Evolutionary conservation across 169 alveolate genomes (phyloP).

Genomic region (Plasmodium coatneyi): DNA sequence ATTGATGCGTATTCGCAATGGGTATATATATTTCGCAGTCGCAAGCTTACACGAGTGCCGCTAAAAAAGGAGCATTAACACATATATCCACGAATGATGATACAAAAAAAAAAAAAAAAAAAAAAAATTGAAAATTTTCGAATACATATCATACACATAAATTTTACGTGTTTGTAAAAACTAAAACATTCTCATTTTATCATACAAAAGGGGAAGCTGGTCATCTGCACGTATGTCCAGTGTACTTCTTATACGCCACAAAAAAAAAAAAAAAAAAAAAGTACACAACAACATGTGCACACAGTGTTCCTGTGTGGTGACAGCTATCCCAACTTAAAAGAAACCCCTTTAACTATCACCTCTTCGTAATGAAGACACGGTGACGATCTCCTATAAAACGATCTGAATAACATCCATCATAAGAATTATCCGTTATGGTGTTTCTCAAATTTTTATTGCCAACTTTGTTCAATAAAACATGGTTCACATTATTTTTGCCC

Average conservation of each 20-base stretch:
- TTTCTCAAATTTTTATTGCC: background rate
- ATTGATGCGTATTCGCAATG: background rate
- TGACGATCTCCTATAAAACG: background rate
- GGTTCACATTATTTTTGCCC: background rate
- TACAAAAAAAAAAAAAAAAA: slow-evolving; percentile 34
- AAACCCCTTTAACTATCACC: background rate
- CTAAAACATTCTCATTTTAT: background rate
- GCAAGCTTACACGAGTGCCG: background rate
- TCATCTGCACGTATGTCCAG: background rate
- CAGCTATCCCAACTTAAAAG: slow-evolving; percentile 2
- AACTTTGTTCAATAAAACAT: background rate
- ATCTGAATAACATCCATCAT: background rate
- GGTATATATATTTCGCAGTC: background rate
- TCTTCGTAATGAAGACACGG: background rate
- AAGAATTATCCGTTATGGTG: background rate
- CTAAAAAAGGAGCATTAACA: background rate
- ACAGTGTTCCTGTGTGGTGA: background rate
- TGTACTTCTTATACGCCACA: background rate
- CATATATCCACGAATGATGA: background rate
- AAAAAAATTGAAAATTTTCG: slow-evolving; percentile 22
- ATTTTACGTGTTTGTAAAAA: background rate
- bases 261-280: background rate
- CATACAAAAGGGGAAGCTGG: background rate
- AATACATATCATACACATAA: background rate
- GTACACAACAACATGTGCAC: background rate